These are phyloP conservation scores for Adansonia grandidieri DNA, from an alignment of 441 rosid species.

Conservation along the genomic window DNA sequence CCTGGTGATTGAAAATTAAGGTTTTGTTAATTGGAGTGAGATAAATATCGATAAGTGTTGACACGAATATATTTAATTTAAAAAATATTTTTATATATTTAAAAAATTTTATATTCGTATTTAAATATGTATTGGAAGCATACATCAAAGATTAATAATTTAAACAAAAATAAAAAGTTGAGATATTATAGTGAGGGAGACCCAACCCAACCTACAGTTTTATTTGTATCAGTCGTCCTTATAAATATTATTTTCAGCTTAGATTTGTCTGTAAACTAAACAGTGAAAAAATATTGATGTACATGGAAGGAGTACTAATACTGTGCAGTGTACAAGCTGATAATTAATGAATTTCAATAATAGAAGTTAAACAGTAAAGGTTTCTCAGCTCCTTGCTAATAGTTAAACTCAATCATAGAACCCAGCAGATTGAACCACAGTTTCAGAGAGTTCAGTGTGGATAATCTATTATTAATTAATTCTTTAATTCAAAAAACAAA, in stretches of 20 bases:
- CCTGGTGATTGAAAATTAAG: too few species aligned
- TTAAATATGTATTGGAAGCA: too few species aligned
- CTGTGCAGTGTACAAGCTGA: neutral
- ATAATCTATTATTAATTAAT: too few species aligned
- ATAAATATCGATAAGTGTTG: too few species aligned
- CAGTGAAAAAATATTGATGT: neutral
- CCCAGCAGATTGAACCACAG: neutral
- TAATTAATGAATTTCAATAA: constrained; percentile 25
- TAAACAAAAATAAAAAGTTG: too few species aligned
- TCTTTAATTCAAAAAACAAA: too few species aligned
- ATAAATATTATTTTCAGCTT: neutral
- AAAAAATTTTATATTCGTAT: too few species aligned
- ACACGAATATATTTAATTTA: too few species aligned
- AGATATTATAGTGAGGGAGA: constrained; percentile 15
- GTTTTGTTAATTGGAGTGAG: too few species aligned
- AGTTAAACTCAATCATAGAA: constrained; percentile 34
- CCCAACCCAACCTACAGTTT: constrained; percentile 22
- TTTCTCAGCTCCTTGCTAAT: constrained; percentile 27
- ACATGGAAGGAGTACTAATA: neutral
- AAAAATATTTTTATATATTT: too few species aligned
- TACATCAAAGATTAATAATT: too few species aligned
- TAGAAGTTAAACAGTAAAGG: constrained; percentile 27
- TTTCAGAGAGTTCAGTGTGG: neutral
- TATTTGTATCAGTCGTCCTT: neutral
- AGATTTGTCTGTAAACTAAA: constrained; percentile 18